Base-by-base conservation (phyloP, 441 rosid species). In the Erysimum cheiri region DNA sequence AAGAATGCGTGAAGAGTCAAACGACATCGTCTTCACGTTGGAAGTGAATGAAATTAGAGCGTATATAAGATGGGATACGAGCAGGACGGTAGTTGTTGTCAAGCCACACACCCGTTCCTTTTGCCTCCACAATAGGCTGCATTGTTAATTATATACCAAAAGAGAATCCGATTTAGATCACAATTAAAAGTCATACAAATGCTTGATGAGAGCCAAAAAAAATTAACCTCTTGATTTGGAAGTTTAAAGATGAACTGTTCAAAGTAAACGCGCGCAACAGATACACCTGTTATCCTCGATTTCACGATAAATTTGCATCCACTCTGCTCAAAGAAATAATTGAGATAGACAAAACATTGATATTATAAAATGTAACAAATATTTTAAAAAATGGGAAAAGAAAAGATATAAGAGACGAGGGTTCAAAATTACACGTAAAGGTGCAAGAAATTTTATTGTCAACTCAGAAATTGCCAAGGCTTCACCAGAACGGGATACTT, bases 31-130 rank as follows among this genome's bases (percentile, higher is more conserved):
- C 56, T 62, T 70, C 31, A 0, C 64, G 75, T 54, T 14, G 64
- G 36, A 46, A 56, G n/a, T 11, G 86, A 78, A 81, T 81, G 12
- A 22, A 88, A 48, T 76, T 87, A 35, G 93, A 87, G 68, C 85
- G 87, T 54, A 90, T 60, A 47, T 80, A 84, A 31, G 87, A 54
- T 43, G 98, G 95, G 47, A 92, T 80, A 32, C 95, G 89, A 58
- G 82, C 81, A 48, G 92, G 95, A 54, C 82, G 86, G 52, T 90
- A 87, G 37, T 83, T 87, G 76, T 81, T 87, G 82, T 90, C 92
- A 11, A 92, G 93, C 93, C 92, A 90, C 43, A 88, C 92, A 24
- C 73, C 92, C 0, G 84, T 22, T 57, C 17, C 62, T 36, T 36
- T 19, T 19, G 15, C 41, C 13, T 55, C 60, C 14, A 33, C 17